phyloP scores from a whole-genome alignment of 805 yeast genomes.

The Zygoascus biomembranicola region DNA sequence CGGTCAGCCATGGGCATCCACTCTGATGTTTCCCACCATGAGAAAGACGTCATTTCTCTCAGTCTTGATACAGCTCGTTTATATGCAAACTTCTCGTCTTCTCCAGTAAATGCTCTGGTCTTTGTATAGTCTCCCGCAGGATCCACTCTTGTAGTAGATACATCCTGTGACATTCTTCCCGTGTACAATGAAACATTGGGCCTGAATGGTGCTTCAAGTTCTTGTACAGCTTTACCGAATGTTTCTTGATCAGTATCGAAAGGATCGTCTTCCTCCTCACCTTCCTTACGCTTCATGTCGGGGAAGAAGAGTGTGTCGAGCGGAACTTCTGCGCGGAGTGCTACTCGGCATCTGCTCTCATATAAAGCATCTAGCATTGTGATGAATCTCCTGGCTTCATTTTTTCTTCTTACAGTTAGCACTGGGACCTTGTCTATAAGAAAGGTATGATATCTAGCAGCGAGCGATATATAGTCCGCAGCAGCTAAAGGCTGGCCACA shows the following conservation, averaged over 20 bases:
- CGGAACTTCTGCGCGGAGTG: slow-evolving; percentile 40
- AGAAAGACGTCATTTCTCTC: slow-evolving; percentile 46
- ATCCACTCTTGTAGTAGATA: slow-evolving; percentile 16
- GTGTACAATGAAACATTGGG: slow-evolving; percentile 57
- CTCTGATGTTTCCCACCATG: slow-evolving; percentile 41
- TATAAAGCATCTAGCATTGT: slow-evolving; percentile 61
- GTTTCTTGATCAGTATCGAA: slow-evolving; percentile 46
- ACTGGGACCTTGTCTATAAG: slow-evolving; percentile 56
- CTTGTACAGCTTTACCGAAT: slow-evolving; percentile 57
- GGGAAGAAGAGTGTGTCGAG: slow-evolving; percentile 59
- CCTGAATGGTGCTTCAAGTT: slow-evolving; percentile 53
- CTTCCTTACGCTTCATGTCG: slow-evolving; percentile 26
- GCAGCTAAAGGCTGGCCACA: slow-evolving; percentile 54
- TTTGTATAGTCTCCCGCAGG: slow-evolving; percentile 36
- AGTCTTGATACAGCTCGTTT: slow-evolving; percentile 63
- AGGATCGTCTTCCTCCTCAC: slow-evolving; percentile 28
- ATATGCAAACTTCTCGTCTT: slow-evolving; percentile 68
- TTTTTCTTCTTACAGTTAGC: slow-evolving; percentile 46
- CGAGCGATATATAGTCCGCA: slow-evolving; percentile 61
- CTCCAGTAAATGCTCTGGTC: slow-evolving; percentile 57
- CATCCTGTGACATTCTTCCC: slow-evolving; percentile 18
- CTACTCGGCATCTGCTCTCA: slow-evolving; percentile 57
- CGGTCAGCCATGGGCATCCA: slow-evolving; percentile 57
- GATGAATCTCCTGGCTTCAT: slow-evolving; percentile 62
- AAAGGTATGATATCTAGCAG: slow-evolving; percentile 49